These are phyloP conservation scores for Talaromyces nanjingensis DNA, from an alignment of 495 filamentous ascomycete species.

Conservation along the genomic window DNA sequence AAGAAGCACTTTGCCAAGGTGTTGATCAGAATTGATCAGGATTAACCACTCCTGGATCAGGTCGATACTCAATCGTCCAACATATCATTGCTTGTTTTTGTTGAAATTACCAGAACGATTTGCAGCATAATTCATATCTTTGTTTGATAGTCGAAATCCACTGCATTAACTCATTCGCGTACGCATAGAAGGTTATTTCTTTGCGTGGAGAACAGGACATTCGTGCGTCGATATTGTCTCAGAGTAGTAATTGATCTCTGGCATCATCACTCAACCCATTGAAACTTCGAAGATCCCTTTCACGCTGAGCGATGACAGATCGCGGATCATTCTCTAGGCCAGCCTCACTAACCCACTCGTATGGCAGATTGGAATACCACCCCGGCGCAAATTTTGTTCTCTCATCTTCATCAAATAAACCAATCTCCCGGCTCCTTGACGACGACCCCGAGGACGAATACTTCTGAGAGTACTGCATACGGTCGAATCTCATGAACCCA, in stretches of 20 bases:
- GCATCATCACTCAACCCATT: not conserved
- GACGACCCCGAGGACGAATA: constrained; percentile 10
- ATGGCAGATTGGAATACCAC: constrained; percentile 18
- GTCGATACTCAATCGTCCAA: not conserved
- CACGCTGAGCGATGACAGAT: constrained; percentile 25
- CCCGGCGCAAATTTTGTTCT: not conserved
- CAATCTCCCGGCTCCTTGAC: not conserved
- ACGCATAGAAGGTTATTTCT: too few species aligned
- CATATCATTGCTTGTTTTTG: too few species aligned
- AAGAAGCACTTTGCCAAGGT: constrained; percentile 68
- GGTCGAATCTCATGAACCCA: constrained; percentile 71
- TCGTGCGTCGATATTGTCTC: not conserved
- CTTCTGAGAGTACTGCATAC: constrained; percentile 38
- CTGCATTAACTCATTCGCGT: not conserved
- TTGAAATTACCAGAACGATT: too few species aligned
- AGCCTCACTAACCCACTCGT: constrained; percentile 32
- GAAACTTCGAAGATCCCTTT: constrained; percentile 14
- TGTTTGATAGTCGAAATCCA: not conserved
- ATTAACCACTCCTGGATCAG: constrained; percentile 24
- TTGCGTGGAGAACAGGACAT: too few species aligned
- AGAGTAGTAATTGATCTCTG: not conserved
- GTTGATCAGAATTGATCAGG: constrained; percentile 52
- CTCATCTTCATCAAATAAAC: not conserved
- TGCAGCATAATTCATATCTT: not conserved
- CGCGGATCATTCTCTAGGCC: constrained; percentile 29